Evolutionary conservation across 805 yeast species (phyloP).

Genomic region (Peterozyma xylosa): DNA sequence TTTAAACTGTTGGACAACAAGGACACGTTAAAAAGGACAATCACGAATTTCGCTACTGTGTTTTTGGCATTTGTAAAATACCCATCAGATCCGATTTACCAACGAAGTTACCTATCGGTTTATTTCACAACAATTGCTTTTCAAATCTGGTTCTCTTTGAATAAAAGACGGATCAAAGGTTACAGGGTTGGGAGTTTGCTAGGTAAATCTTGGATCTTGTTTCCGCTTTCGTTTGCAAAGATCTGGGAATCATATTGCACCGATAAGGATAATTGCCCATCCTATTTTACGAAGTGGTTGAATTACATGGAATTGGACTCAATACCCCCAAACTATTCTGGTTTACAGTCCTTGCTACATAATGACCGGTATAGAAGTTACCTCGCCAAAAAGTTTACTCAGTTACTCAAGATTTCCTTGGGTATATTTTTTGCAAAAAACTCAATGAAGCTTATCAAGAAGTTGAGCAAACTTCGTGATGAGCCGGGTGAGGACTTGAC

Average conservation of each 20-base stretch:
- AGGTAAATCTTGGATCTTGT: slow-evolving; percentile 4
- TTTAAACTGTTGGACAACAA: background rate
- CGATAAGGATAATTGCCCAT: slow-evolving; percentile 2
- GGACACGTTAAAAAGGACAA: background rate
- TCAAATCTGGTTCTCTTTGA: background rate
- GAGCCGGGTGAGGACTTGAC: no score
- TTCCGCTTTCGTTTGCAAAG: slow-evolving; percentile 8
- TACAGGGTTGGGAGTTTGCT: background rate
- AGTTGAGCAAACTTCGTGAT: no score
- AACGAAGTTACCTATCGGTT: slow-evolving; percentile 6
- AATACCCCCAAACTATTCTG: no score
- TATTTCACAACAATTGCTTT: slow-evolving; percentile 3
- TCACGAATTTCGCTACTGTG: slow-evolving; percentile 1
- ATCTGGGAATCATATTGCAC: slow-evolving; percentile 4
- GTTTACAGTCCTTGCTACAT: no score
- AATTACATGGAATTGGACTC: background rate
- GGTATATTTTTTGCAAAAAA: no score
- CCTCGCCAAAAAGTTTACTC: no score
- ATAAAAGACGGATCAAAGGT: background rate
- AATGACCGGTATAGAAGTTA: no score
- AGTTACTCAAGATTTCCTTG: no score
- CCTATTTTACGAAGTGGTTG: background rate
- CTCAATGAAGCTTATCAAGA: no score
- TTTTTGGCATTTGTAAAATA: slow-evolving; percentile 1
- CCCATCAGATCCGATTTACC: slow-evolving; percentile 3